Base-by-base conservation (phyloP, 164 flowering plant genomes). In the Brasenia schreberi region DNA sequence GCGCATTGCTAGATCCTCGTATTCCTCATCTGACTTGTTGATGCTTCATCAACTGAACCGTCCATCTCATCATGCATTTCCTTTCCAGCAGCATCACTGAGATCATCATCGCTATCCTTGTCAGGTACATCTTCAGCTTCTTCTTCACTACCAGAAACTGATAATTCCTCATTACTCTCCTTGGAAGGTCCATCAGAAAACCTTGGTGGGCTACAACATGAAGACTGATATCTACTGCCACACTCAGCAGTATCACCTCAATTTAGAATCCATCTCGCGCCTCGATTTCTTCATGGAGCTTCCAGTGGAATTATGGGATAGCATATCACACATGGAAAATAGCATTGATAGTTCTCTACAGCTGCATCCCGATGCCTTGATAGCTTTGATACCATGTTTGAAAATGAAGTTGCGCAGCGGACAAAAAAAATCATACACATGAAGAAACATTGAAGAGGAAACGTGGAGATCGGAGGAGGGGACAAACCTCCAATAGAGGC, bases 11-110 rank as follows among this genome's bases (percentile, higher is more conserved):
- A 94, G 84, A 80, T 94, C 99, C 62, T 88, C 96, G 52, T 88
- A 94, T 81, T 94, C 99, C 76, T 94, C 99, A 71, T 94, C 96
- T 0, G 99, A 87, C 75, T 87, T 89, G 4, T 87, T 0, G 92
- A 91, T 72, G 78, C 92, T 71, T 94, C 99, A 61, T 94, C 99
- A 60, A 94, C 96, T 9, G 99, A 94, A 11, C 99, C 99, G 49
- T 89, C 86, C 71, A 82, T 72, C 98, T 94, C 97, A 61, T 86
- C 96, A 59, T 80, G 82, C 23, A 67, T 71, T 39, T 69, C 75
- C 70, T 85, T 77, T 62, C 74, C 71, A 59, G 56, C 79, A 62
- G 61, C 75, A 67, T 90, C 98, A 75, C 87, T 87, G 1, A 86
- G 73, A 80, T 93, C 98, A 65, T 90, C 97, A 67, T 93, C 96